Evolutionary conservation across 1,284 basidiomycete species (phyloP).

Genomic region (Malassezia psittaci): DNA sequence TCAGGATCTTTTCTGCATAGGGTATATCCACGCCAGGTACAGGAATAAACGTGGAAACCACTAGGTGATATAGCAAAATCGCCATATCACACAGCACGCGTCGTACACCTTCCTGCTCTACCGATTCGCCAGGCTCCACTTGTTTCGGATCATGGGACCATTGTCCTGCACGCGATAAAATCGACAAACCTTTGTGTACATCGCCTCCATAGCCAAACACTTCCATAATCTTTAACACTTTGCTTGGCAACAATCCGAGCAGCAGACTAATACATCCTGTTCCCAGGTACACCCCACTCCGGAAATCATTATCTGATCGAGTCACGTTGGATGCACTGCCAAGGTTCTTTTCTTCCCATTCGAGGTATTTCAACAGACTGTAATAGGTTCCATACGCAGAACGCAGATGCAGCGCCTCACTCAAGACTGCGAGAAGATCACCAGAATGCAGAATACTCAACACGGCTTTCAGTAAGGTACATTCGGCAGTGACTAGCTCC

Average conservation of each 20-base stretch:
- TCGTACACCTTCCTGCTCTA: conserved; percentile 28
- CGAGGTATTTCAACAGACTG: conserved; percentile 42
- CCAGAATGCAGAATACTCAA: conserved; percentile 44
- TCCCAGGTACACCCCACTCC: conserved; percentile 43
- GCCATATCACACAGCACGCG: conserved; percentile 42
- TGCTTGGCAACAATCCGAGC: conserved; percentile 41
- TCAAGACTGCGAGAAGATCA: conserved; percentile 42
- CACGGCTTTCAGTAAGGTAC: conserved; percentile 39
- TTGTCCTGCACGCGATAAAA: conserved; percentile 30
- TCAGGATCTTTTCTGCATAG: conserved; percentile 43
- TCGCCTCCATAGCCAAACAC: conserved; percentile 46
- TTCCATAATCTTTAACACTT: conserved; percentile 47
- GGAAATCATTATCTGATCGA: conserved; percentile 41
- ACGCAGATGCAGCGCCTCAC: conserved; percentile 45
- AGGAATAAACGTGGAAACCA: conserved; percentile 45
- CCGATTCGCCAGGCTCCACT: conserved; percentile 22
- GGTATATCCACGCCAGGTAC: conserved; percentile 42
- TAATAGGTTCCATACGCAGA: conserved; percentile 46
- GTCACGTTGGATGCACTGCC: conserved; percentile 9
- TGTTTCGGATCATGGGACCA: conserved; percentile 26
- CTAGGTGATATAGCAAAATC: conserved; percentile 41
- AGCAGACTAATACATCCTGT: conserved; percentile 45
- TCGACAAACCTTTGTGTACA: conserved; percentile 30
- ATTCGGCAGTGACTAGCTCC: conserved; percentile 43
- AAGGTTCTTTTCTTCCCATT: conserved; percentile 34